phyloP scores from a whole-genome alignment of 495 filamentous ascomycete species.

The Hypoxylon crocopeplum region DNA sequence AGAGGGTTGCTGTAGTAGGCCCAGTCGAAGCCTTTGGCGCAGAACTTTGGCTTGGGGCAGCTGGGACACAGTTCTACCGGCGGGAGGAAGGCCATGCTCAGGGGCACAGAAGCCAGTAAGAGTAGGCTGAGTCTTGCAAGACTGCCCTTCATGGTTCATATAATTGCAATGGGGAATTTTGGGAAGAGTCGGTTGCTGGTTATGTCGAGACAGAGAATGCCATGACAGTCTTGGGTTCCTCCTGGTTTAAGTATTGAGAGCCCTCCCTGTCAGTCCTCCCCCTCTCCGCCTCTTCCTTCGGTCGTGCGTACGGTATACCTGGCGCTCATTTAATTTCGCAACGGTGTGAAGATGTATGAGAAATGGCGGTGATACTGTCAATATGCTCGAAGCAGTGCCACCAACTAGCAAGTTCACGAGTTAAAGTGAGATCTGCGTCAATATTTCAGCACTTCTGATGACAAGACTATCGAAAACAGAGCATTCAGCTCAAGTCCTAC shows the following conservation, averaged over 20 bases:
- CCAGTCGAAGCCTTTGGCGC: conserved; percentile 24
- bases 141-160: conserved; percentile 1
- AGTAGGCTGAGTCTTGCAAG: conserved; percentile 3
- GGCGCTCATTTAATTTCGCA: too few relatives aligned
- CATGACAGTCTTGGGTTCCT: not conserved
- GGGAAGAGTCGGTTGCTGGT: too few relatives aligned
- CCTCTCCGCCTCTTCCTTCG: not conserved
- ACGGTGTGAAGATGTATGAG: not conserved
- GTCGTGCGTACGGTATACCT: too few relatives aligned
- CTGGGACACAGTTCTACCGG: conserved; percentile 16
- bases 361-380: not conserved
- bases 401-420: not conserved
- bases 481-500: conserved; percentile 16
- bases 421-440: conserved; percentile 10
- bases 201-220: too few relatives aligned
- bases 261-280: not conserved
- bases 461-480: not conserved
- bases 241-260: not conserved
- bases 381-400: not conserved
- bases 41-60: conserved; percentile 22
- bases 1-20: conserved; percentile 28
- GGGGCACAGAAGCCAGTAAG: conserved; percentile 20
- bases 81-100: conserved; percentile 18
- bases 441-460: conserved; percentile 3
- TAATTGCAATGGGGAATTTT: not conserved